A percentile compares a stretch with the other conserved stretches of the same genome.
phyloP scores from a whole-genome alignment of 1,139 yeast genomes.

The Ogataea hybrid region DNA sequence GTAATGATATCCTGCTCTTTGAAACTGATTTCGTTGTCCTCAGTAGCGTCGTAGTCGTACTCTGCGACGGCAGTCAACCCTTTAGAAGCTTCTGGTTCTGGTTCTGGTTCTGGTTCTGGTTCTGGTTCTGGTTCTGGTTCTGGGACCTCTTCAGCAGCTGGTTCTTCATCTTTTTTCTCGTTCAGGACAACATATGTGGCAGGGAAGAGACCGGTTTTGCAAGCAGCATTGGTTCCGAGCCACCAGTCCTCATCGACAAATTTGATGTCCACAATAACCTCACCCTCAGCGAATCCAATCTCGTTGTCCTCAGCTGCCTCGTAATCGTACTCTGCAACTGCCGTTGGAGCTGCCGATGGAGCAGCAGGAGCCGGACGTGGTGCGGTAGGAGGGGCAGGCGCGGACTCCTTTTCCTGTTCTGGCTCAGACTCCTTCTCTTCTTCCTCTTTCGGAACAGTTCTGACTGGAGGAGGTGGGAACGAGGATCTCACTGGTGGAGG shows the following conservation, averaged over 20 bases:
- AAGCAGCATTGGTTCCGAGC: constrained; percentile 63
- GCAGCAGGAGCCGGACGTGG: constrained; percentile 18
- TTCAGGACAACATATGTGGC: constrained; percentile 58
- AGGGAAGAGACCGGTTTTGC: constrained; percentile 73
- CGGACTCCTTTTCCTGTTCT: constrained; percentile 16
- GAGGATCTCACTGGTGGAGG: constrained; percentile 33
- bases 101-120: too few species aligned
- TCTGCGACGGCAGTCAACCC: constrained; percentile 70
- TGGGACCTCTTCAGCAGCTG: constrained; percentile 22
- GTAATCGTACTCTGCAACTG: constrained; percentile 66
- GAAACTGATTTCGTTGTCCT: constrained; percentile 84
- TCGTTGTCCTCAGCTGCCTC: constrained; percentile 78
- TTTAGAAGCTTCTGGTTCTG: constrained; percentile 22
- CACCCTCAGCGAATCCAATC: constrained; percentile 64
- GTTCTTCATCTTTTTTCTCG: constrained; percentile 18
- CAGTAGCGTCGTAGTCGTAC: constrained; percentile 84
- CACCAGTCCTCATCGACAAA: constrained; percentile 82
- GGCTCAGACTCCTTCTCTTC: constrained; percentile 14
- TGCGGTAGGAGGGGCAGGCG: constrained; percentile 22
- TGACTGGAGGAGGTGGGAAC: constrained; percentile 31
- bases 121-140: too few species aligned
- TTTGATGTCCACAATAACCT: constrained; percentile 58
- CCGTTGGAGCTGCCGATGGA: constrained; percentile 32
- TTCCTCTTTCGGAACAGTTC: constrained; percentile 13
- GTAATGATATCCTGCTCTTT: constrained; percentile 78